Evolutionary conservation across 1,284 basidiomycete species (phyloP), one percentile per base, ranked within the genome.

Genomic region (Meripilus lineatus): DNA sequence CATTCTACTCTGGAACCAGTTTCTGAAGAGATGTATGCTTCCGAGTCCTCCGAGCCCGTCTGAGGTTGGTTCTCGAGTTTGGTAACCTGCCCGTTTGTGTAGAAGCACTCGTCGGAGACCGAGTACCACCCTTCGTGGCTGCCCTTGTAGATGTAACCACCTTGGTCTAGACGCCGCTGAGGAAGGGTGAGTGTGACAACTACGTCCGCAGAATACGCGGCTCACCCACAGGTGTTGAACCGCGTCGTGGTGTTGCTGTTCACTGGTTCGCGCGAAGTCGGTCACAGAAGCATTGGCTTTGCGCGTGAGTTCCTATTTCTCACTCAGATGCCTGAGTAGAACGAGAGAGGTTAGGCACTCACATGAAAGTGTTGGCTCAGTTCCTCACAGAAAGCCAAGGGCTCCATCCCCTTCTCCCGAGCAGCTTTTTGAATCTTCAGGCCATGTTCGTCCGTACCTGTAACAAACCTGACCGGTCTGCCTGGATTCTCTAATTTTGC

Each of bases 401-500:
- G 84, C 4, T 68, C 65, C 42, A 79, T 53, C 2, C 73, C 74
- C 44, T 67, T 67, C 5, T 69, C 71, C 45, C 76, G 65, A 0
- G 91, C 88, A 3, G 89, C 89, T 54, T 84, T 83, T 63, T 95
- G 92, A 40, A 97, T 89, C 67, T 96, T 96, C 51, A 94, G 66
- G 0, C 93, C 93, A 64, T 96, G 93, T 58, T 96, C 93, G 59
- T 96, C 93, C 0, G 93, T 95, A 1, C 93, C 93, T 0, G 89
- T 87, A n/a, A 84, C 71, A 53, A 93, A 85, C 3, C 77, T 57
- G 0, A 89, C 80, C 3, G 68, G 63, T 24, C 73, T 63, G 7
- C 64, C 50, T 0, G 83, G 80, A 33, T 77, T 56, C 7, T 77
- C 61, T 8, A 92, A 69, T 5, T 75, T 69, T 30, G 81, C 71